Evolutionary conservation across 2,329 filamentous ascomycete species (phyloP), one percentile per base, ranked within the genome.

Genomic region (Botrytis fabae): DNA sequence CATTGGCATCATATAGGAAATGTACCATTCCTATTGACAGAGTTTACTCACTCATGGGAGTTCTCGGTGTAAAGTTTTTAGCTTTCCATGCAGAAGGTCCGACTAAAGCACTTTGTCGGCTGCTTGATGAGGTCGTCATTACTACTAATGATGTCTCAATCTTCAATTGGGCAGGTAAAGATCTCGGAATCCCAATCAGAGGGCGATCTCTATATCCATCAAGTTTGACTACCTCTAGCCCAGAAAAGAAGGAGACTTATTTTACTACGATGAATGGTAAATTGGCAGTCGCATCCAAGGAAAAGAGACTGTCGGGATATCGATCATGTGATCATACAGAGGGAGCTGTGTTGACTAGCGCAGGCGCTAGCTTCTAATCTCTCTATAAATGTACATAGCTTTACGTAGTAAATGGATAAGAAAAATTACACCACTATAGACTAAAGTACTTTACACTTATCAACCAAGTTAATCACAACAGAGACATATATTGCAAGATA

Each of bases 21-120:
- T 78, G 77, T 10, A 80, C 80, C 1, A 77, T 80, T 28, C 74
- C 75, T 20, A 79, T 78, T 4, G 80, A 81, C 72, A 66, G 74
- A n/a, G 78, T 79, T 9, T 82, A 81, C 63, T 79, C 79, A 14
- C 73, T 81, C n/a, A 81, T 81, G 80, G 80, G 80, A 16, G 76
- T 82, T 62, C 75, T 81, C 16, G 79, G 76, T 8, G 80, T 82
- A 14, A 78, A 78, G 14, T 81, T 80, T 72, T 77, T 78, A 14
- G 78, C 79, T 10, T 82, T 81, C 61, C 75, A 76, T 14, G 80
- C 80, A 16, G 80, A 82, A 69, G 80, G 78, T 20, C 75, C 79
- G 22, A 75, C 75, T n/a, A 81, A 79, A 73, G 80, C 80, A 1
- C 74, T 82, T 14, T 77, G 77, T 32, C 73, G 80, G 20, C 75